phyloP scores from a whole-genome alignment of 2,329 filamentous ascomycete species.

The Colletotrichum liriopes region DNA sequence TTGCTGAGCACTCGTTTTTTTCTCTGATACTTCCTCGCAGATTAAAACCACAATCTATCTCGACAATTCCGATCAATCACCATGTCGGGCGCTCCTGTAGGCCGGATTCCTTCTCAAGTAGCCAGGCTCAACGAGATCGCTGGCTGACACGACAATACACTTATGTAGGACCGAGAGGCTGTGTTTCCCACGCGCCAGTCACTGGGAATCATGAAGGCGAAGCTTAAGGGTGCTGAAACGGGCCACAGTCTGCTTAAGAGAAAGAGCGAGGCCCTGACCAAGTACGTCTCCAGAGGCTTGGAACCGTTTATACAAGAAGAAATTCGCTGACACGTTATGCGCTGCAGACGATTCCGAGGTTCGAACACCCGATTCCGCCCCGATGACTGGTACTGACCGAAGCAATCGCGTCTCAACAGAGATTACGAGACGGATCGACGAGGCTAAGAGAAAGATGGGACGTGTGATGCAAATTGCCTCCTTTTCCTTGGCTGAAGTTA shows the following conservation, averaged over 20 bases:
- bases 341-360: slow-evolving; percentile 89
- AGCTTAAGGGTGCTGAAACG: slow-evolving; percentile 93
- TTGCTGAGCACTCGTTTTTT: background rate
- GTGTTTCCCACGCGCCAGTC: slow-evolving; percentile 99
- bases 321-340: slow-evolving; percentile 12
- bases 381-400: slow-evolving; percentile 6
- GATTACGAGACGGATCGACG: slow-evolving; percentile 96
- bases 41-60: background rate
- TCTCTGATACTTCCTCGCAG: background rate
- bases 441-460: slow-evolving; percentile 99
- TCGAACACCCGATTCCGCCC: slow-evolving; percentile 31
- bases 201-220: slow-evolving; percentile 96
- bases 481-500: slow-evolving; percentile 97
- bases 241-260: slow-evolving; percentile 96
- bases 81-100: slow-evolving; percentile 60
- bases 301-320: background rate
- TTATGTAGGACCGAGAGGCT: slow-evolving; percentile 85
- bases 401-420: slow-evolving; percentile 66
- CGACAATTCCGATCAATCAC: background rate
- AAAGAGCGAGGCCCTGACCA: slow-evolving; percentile 98
- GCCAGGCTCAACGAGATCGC: background rate
- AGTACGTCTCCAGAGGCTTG: slow-evolving; percentile 70
- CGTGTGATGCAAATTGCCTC: slow-evolving; percentile 99
- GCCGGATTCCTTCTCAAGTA: slow-evolving; percentile 36
- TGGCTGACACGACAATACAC: slow-evolving; percentile 15